Evolutionary conservation across 768 basidiomycete genomes (phyloP), one percentile per base, ranked within the genome.

Genomic region (Coprinellus aureogranulatus): DNA sequence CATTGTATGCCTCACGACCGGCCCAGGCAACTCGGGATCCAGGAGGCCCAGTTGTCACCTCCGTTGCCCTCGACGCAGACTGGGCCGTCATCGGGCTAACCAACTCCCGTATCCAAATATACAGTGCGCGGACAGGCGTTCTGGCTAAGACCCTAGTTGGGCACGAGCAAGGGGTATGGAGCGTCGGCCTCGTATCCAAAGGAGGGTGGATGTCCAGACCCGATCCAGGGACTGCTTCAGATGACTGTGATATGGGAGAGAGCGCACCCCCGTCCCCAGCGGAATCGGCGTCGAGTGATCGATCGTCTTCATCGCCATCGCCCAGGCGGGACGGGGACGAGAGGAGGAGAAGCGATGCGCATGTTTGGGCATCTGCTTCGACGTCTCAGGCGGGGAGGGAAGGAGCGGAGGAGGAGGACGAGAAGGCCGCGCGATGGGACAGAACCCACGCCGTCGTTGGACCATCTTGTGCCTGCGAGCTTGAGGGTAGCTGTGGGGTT

Each of bases 111-210:
- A 88, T 98, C 46, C 89, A 93, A 64, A 78, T 98, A 10, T 98
- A 93, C 73, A 88, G 88, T 60, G 86, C 90, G 1, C 75, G 73
- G 40, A 89, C 89, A 0, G 95, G 95, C 0, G 81, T 88, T 1
- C 82, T 90, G 50, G 80, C 81, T 41, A 81, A 89, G 52, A 91
- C 90, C 0, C 82, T 98, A 1, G 77, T 83, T 9, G 95, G 95
- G 0, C 95, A 97, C 69, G 86, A 88, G 16, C 73, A 80, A 22
- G 95, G 95, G n/a, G 94, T 97, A 1, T 98, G 95, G 95, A 88
- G 90, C 14, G 84, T 97, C 14, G 84, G 87, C 54, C 80, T 98
- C 26, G 84, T 95, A 49, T 81, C 82, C 25, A 79, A 81, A 41
- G 86, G 41, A n/a, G 41, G 41, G 87, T n/a, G 88, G 86, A 22